Evolutionary conservation across 2,329 filamentous ascomycete genomes (phyloP).

Genomic region (Paecilomyces niveus): DNA sequence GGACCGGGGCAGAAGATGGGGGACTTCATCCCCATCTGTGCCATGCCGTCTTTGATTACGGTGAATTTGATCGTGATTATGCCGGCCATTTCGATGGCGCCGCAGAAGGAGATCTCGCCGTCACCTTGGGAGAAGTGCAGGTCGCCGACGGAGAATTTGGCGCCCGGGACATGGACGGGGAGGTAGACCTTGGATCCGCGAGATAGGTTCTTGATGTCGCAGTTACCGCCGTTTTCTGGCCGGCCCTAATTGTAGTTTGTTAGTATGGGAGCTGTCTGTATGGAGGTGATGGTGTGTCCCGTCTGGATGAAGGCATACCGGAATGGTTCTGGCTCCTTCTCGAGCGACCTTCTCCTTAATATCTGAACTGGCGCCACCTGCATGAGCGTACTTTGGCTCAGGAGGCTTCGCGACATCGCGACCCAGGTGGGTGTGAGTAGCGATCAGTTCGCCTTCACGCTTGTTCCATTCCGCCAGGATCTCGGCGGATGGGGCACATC

Average conservation of each 20-base stretch:
- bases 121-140: slow-evolving; percentile 84
- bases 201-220: slow-evolving; percentile 82
- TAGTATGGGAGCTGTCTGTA: neutral
- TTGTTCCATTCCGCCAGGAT: slow-evolving; percentile 76
- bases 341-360: slow-evolving; percentile 61
- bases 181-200: slow-evolving; percentile 77
- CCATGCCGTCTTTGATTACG: slow-evolving; percentile 75
- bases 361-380: slow-evolving; percentile 54
- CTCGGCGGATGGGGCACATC: slow-evolving; percentile 74
- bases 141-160: slow-evolving; percentile 86
- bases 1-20: slow-evolving; percentile 82
- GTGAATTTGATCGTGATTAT: slow-evolving; percentile 85
- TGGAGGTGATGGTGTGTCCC: neutral
- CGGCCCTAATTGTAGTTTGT: slow-evolving; percentile 42
- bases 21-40: slow-evolving; percentile 66
- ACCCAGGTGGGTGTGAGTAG: slow-evolving; percentile 55
- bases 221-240: slow-evolving; percentile 84
- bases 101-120: slow-evolving; percentile 82
- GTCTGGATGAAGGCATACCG: slow-evolving; percentile 36
- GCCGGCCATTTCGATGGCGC: slow-evolving; percentile 91
- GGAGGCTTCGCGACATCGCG: slow-evolving; percentile 74
- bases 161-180: slow-evolving; percentile 77
- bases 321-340: slow-evolving; percentile 80
- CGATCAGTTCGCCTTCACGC: slow-evolving; percentile 73
- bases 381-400: slow-evolving; percentile 63